Evolutionary conservation across 2,329 filamentous ascomycete genomes (phyloP), one percentile per base, ranked within the genome.

Genomic region (Neocucurbitaria cava): DNA sequence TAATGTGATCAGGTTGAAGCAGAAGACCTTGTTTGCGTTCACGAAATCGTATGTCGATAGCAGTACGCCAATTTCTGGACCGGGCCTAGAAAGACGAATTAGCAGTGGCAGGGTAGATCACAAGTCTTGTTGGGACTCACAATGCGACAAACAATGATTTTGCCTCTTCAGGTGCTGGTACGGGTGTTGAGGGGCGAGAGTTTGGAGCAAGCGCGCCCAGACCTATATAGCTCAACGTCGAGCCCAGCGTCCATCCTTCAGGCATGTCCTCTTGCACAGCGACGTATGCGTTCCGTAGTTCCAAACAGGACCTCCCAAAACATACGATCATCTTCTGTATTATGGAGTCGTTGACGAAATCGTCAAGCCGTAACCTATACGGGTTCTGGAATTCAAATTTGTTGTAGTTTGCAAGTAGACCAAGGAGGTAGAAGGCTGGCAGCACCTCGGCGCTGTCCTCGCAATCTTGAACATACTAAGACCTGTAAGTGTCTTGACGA

Each of bases 301-400:
- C 79, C 45, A 83, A 81, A 67, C 90, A 96, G 0, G 89, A 88
- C 51, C 85, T 79, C 2, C 92, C 92, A 20, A 96, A 85, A 52
- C 89, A 89, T 45, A 82, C 81, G 40, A 96, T 87, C 59, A 96
- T 90, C 69, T 91, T 91, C 55, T 89, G 85, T 66, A 98, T 97
- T 2, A 90, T 89, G 0, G 83, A 81, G 70, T 98, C 93, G 71
- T 99, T 96, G 68, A 97, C 92, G 76, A 98, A 98, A 74, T 98
- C 93, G 66, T 94, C 92, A 15, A 99, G 83, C 24, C 94, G 90
- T 59, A 96, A 81, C 67, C 95, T 89, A 68, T 99, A 99, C 0
- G 94, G 94, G 66, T 99, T 99, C 73, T 96, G 93, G 52, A 96
- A 94, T 76, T 99, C 95, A 70, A 99, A 99, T 76, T 98, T 99